Evolutionary conservation across 1,284 basidiomycete genomes (phyloP), one percentile per base, ranked within the genome.

Genomic region (Fomitopsis betulina): DNA sequence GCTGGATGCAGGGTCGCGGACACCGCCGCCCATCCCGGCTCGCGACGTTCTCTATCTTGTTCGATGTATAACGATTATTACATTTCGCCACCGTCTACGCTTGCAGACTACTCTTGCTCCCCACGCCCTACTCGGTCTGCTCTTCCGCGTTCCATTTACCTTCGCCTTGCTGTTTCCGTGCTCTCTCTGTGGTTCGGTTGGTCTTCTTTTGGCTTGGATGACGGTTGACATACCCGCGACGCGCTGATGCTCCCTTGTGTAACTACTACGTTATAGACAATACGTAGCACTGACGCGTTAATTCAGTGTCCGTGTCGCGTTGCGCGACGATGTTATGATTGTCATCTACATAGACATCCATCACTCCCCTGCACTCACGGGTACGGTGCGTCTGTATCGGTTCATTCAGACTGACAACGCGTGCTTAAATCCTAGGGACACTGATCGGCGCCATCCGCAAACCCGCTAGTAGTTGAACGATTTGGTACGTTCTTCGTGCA

Each of bases 191-290:
- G 30, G 19, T 51, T 37, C 49, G n/a, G 25, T 51, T 51, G 32
- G 49, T 51, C 33, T 37, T 23, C 30, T 51, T 33, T 51, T 35
- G 33, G 49, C 32, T 35, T 35, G 25, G 23, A 21, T 47, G 23
- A 27, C 32, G 47, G 49, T 37, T 51, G 8, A 21, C 30, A 51
- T 51, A 51, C 49, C 49, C 49, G 49, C 49, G 49, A 51, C 32
- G 49, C 47, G 30, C 49, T 37, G 32, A 51, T 13, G 49, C 49
- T 19, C 49, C 21, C 12, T 35, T 51, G 49, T 51, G 49, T 51
- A 51, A 32, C 49, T 51, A 51, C 49, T 51, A 51, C 32, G 49
- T 51, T 37, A 51, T 27, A 51, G 49, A 51, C 49, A 51, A 51
- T 51, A 37, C 49, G 49, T 51, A 51, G 49, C 32, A 19, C 17